A percentile compares a stretch with the other conserved stretches of the same genome.
These are phyloP conservation scores for Erucastrum elatum DNA, from an alignment of 345 rosid genomes.

Conservation along the genomic window DNA sequence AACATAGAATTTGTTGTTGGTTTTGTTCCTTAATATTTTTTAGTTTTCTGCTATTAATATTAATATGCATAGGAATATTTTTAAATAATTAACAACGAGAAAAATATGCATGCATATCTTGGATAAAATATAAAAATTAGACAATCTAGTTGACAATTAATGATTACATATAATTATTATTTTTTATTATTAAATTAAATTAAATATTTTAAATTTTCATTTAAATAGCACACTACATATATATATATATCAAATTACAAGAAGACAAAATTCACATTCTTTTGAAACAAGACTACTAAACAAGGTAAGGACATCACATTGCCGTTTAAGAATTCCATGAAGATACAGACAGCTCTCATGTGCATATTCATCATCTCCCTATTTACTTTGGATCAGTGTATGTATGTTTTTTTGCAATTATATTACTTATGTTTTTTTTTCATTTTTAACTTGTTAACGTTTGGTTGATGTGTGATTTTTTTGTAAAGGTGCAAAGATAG, in stretches of 20 bases:
- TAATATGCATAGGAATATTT: too few relatives aligned
- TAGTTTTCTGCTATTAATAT: too few relatives aligned
- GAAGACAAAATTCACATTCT: background rate
- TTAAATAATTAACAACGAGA: too few relatives aligned
- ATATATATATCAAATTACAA: too few relatives aligned
- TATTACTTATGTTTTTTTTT: background rate
- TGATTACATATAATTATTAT: background rate
- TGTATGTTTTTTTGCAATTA: background rate
- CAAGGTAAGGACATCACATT: background rate
- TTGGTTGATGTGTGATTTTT: slow-evolving; percentile 4
- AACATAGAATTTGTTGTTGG: too few relatives aligned
- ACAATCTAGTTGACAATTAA: background rate
- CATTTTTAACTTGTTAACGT: background rate
- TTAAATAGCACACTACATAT: background rate
- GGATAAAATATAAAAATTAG: too few relatives aligned
- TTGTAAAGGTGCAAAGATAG: background rate
- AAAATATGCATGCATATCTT: too few relatives aligned
- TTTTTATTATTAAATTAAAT: too few relatives aligned
- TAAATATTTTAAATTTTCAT: background rate
- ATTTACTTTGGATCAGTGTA: slow-evolving; percentile 4
- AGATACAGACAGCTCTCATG: background rate
- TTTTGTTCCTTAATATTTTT: too few relatives aligned
- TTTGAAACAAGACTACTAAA: background rate
- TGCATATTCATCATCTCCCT: slow-evolving; percentile 1
- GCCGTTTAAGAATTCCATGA: background rate